Evolutionary conservation across 2,329 filamentous ascomycete species (phyloP), one percentile per base, ranked within the genome.

Genomic region (Colletotrichum chlorophyti): DNA sequence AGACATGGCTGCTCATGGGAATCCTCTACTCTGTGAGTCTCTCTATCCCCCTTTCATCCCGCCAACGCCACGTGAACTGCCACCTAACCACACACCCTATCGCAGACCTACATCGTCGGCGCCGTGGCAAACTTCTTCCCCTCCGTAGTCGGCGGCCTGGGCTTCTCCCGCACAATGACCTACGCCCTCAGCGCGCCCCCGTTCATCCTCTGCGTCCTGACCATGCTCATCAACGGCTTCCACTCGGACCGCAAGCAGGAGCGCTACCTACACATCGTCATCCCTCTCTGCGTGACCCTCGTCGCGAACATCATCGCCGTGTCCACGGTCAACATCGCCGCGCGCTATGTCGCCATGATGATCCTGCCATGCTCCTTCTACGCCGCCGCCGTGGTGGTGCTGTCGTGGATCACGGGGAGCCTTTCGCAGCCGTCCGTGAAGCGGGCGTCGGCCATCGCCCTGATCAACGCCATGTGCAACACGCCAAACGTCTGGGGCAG

Each of bases 161-260:
- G 65, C 5, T 66, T 65, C 40, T 50, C 60, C 46, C 50, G 53
- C 40, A 65, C 58, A 29, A 51, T 60, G 37, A 67, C 67, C 2
- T 64, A 67, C 32, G 49, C 65, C 15, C 42, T 66, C 11, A 65
- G 61, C 2, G 63, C 60, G 8, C 65, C 65, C 3, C 65, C 65
- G 2, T 90, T 89, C 68, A 80, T 88, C 5, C 76, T 89, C 12
- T 69, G 68, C 43, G 68, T 69, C 14, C 26, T 72, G 45, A 63
- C 63, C 48, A 72, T 72, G 66, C 64, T 71, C 41, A 12, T 69
- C 29, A 68, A 69, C 62, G 67, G 70, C 11, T 87, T 84, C 79
- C 87, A 91, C 68, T 87, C 89, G 11, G 90, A 91, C 70, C 81
- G 79, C 41, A 90, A 86, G 0, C 86, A 87, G 21, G 89, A 92